phyloP scores from a whole-genome alignment of 768 basidiomycete species.

The Leccinum longicurvipes region DNA sequence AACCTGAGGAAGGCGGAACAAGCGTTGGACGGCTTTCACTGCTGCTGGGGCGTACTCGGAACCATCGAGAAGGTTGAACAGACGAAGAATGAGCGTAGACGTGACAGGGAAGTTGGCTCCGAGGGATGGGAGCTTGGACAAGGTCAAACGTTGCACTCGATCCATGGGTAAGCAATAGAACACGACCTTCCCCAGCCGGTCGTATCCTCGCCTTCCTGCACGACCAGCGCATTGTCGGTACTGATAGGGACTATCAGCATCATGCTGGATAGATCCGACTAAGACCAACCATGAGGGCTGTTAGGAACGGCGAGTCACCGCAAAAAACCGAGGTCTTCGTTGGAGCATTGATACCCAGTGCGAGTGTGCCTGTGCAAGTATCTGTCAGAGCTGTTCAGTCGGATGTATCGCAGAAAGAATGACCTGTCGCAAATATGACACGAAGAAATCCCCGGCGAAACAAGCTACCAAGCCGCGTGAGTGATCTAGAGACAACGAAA shows the following conservation, averaged over 20 bases:
- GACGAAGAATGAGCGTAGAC: slow-evolving; percentile 59
- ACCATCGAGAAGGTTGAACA: slow-evolving; percentile 64
- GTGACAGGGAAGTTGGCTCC: slow-evolving; percentile 65
- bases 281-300: slow-evolving; percentile 52
- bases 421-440: slow-evolving; percentile 66
- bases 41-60: slow-evolving; percentile 50
- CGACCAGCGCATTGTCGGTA: slow-evolving; percentile 74
- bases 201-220: slow-evolving; percentile 70
- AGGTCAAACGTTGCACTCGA: slow-evolving; percentile 57
- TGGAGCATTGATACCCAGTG: slow-evolving; percentile 74
- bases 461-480: slow-evolving; percentile 23
- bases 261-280: neutral
- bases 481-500: neutral
- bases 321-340: slow-evolving; percentile 63
- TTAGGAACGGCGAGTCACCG: slow-evolving; percentile 58
- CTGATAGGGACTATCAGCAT: slow-evolving; percentile 28
- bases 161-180: slow-evolving; percentile 68
- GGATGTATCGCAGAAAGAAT: neutral
- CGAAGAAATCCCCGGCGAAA: slow-evolving; percentile 62
- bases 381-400: neutral
- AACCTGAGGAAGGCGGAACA: slow-evolving; percentile 57
- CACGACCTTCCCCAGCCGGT: slow-evolving; percentile 66
- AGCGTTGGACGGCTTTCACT: slow-evolving; percentile 45
- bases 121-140: slow-evolving; percentile 61
- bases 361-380: slow-evolving; percentile 51